Conservation (phyloP, 805 yeast species). For the Maudiozyma saulgeensis region DNA sequence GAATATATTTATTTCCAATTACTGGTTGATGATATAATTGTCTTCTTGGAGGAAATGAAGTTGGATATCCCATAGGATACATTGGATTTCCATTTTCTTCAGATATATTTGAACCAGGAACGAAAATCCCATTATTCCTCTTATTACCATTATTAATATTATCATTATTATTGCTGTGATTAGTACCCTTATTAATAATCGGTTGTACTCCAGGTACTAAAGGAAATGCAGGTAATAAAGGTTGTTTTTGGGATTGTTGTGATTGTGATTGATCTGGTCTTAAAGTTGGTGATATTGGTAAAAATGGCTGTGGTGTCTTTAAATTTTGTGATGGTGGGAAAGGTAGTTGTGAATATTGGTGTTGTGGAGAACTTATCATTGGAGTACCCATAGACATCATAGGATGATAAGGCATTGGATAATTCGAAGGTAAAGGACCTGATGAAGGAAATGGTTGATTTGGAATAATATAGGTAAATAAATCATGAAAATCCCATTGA, state of each 20-base stretch:
- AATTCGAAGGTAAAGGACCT: neutral
- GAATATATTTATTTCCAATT: neutral
- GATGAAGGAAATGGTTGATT: neutral
- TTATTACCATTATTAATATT: neutral
- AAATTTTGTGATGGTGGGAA: too few relatives aligned
- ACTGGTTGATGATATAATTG: conserved; percentile 1
- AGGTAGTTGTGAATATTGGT: neutral
- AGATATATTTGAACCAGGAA: neutral
- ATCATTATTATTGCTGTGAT: neutral
- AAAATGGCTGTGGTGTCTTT: neutral
- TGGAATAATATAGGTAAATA: conserved; percentile 22
- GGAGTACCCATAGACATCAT: neutral
- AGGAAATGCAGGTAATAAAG: neutral
- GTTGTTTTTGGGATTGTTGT: neutral
- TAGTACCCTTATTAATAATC: neutral
- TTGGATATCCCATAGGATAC: neutral
- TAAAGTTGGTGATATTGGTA: neutral
- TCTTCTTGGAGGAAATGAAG: neutral
- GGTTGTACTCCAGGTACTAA: neutral
- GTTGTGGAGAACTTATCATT: neutral
- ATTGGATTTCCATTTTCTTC: neutral
- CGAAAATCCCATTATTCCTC: neutral
- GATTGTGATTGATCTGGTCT: neutral
- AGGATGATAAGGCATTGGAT: neutral
- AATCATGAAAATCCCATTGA: conserved; percentile 26